Evolutionary conservation across 805 yeast species (phyloP).

Genomic region (Monosporozyma siamensis): DNA sequence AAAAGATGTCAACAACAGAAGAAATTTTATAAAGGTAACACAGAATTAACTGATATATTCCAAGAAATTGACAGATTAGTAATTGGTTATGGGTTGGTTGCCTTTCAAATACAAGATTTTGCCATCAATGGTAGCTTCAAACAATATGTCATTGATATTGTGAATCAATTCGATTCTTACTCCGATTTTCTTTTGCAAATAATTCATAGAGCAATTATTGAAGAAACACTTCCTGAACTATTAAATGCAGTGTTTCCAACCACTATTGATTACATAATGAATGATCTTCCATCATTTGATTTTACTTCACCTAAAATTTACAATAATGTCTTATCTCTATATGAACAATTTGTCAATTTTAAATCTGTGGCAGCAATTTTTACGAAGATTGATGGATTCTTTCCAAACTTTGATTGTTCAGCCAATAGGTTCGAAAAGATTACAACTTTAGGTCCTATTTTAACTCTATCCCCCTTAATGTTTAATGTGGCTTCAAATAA

Average conservation of each 20-base stretch:
- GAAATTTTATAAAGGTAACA: constrained; percentile 37
- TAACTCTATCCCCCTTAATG: constrained; percentile 65
- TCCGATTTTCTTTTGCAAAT: constrained; percentile 48
- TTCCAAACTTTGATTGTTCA: constrained; percentile 35
- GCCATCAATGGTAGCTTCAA: constrained; percentile 18
- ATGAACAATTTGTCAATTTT: constrained; percentile 47
- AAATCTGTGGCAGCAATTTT: constrained; percentile 55
- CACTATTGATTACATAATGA: constrained; percentile 21
- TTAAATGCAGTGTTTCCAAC: constrained; percentile 39
- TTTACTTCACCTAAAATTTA: constrained; percentile 41
- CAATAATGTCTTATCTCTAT: constrained; percentile 43
- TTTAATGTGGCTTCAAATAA: constrained; percentile 43
- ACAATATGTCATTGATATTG: constrained; percentile 23
- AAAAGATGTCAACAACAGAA: constrained; percentile 29
- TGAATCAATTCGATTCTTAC: constrained; percentile 23
- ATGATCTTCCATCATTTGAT: constrained; percentile 28
- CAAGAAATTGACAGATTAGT: constrained; percentile 36
- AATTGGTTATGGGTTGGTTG: constrained; percentile 53
- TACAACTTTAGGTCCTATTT: constrained; percentile 69
- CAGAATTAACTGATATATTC: constrained; percentile 33
- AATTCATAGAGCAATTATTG: constrained; percentile 50
- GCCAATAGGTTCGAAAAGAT: constrained; percentile 48
- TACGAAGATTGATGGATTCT: constrained; percentile 47
- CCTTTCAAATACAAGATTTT: constrained; percentile 58
- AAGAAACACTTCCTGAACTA: constrained; percentile 55